phyloP scores from a whole-genome alignment of 129 eudicot species.

The Smallanthus sonchifolius region DNA sequence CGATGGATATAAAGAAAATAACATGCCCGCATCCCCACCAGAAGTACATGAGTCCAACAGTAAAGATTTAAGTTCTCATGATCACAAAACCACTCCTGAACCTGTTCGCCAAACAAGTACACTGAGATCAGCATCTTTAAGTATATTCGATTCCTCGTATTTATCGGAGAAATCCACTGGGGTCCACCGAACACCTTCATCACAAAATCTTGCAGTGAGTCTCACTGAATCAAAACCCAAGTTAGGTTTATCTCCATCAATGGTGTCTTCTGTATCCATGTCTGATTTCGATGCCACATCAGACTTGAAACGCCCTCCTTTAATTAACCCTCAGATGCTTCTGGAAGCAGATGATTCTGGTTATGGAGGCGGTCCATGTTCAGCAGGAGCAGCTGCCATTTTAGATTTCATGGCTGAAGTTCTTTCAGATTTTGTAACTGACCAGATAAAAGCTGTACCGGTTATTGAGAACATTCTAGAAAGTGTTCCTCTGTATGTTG shows the following conservation, averaged over 20 bases:
- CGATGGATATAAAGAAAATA: slow-evolving; percentile 33
- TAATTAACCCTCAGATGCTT: slow-evolving; percentile 55
- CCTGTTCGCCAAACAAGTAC: slow-evolving; percentile 37
- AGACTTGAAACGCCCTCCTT: slow-evolving; percentile 47
- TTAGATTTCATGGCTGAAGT: slow-evolving; percentile 93
- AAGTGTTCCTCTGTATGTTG: slow-evolving; percentile 69
- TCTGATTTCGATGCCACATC: slow-evolving; percentile 49
- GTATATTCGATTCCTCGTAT: slow-evolving; percentile 50
- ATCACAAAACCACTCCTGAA: slow-evolving; percentile 37
- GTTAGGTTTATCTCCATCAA: slow-evolving; percentile 48
- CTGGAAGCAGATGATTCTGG: slow-evolving; percentile 88
- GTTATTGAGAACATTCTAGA: slow-evolving; percentile 68
- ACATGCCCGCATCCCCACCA: slow-evolving; percentile 18
- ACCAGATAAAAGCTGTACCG: slow-evolving; percentile 70
- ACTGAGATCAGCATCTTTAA: slow-evolving; percentile 49
- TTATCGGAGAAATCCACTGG: slow-evolving; percentile 57
- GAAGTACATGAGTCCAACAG: slow-evolving; percentile 35
- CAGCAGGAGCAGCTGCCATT: slow-evolving; percentile 93
- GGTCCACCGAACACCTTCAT: slow-evolving; percentile 42
- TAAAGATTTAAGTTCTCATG: slow-evolving; percentile 35
- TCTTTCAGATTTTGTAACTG: slow-evolving; percentile 82
- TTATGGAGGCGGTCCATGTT: slow-evolving; percentile 98
- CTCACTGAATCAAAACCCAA: slow-evolving; percentile 45
- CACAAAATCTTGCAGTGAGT: slow-evolving; percentile 57
- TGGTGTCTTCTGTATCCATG: slow-evolving; percentile 50